Evolutionary conservation across 2,329 filamentous ascomycete species (phyloP).

Genomic region (Colletotrichum musae): DNA sequence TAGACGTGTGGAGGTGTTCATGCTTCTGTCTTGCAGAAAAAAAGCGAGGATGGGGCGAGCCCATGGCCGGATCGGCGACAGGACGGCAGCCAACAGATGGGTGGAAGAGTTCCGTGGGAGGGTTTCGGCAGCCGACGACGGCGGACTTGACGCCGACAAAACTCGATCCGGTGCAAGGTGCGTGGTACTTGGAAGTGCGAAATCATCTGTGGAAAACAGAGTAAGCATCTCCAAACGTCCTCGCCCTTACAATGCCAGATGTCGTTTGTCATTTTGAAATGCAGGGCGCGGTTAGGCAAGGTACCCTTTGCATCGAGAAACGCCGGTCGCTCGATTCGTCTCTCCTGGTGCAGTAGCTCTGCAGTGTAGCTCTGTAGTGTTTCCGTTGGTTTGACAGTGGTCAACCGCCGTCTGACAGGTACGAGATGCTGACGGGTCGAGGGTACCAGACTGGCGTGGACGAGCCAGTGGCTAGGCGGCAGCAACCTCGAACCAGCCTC

Average conservation of each 20-base stretch:
- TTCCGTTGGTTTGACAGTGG: background rate
- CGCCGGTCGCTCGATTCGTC: conserved; percentile 4
- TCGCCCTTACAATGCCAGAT: background rate
- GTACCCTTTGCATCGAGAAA: conserved; percentile 19
- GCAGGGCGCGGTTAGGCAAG: conserved; percentile 37
- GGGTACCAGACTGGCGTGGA: background rate
- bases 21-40: conserved; percentile 21
- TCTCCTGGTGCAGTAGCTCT: conserved; percentile 16
- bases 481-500: background rate
- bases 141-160: background rate
- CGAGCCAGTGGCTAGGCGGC: background rate
- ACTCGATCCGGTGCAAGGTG: background rate
- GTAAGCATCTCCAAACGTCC: background rate
- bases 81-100: conserved; percentile 7
- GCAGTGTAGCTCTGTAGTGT: background rate
- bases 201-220: background rate
- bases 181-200: background rate
- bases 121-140: background rate
- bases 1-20: conserved; percentile 25
- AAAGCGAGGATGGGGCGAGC: conserved; percentile 29
- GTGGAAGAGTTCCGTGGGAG: background rate
- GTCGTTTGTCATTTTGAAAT: conserved; percentile 17
- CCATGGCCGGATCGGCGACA: conserved; percentile 25
- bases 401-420: conserved; percentile 14
- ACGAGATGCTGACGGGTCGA: conserved; percentile 1